phyloP scores from a whole-genome alignment of 2,329 filamentous ascomycete species.

The Blastomyces emzantsi region DNA sequence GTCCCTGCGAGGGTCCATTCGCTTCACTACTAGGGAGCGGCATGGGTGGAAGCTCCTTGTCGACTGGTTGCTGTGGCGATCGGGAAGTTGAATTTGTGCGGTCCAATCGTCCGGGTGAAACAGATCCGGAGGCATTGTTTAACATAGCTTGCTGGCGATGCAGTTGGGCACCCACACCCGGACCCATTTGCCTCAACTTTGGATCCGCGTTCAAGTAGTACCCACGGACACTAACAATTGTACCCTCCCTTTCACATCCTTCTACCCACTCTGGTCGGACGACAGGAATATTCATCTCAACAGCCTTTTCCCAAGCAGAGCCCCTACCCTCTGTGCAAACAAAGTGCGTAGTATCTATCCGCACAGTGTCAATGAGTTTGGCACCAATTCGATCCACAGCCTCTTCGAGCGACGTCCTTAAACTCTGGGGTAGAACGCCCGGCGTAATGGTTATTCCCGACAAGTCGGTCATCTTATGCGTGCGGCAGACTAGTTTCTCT shows the following conservation, averaged over 20 bases:
- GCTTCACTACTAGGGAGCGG: conserved; percentile 19
- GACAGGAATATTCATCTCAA: conserved; percentile 96
- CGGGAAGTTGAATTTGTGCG: conserved; percentile 4
- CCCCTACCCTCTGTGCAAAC: conserved; percentile 91
- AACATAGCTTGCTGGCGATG: conserved; percentile 13
- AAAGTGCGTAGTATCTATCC: conserved; percentile 98
- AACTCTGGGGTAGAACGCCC: conserved; percentile 66
- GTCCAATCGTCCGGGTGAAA: not conserved
- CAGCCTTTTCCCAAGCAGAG: conserved; percentile 86
- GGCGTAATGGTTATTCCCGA: conserved; percentile 92
- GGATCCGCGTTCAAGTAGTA: conserved; percentile 90
- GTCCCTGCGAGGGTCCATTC: conserved; percentile 11
- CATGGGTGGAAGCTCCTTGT: conserved; percentile 18
- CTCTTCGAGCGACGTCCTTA: conserved; percentile 61
- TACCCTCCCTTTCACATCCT: conserved; percentile 86
- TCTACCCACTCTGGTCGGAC: conserved; percentile 96
- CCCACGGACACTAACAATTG: conserved; percentile 86
- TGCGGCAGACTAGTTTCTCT: conserved; percentile 75
- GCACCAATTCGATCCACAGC: conserved; percentile 85
- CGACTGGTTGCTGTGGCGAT: not conserved
- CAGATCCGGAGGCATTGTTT: conserved; percentile 10
- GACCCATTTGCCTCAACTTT: conserved; percentile 46
- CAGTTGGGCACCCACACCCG: conserved; percentile 20
- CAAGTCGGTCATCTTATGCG: conserved; percentile 97
- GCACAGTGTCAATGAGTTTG: conserved; percentile 78